Conservation (phyloP, 2,329 filamentous ascomycete species). For the Aspergillus sojae region DNA sequence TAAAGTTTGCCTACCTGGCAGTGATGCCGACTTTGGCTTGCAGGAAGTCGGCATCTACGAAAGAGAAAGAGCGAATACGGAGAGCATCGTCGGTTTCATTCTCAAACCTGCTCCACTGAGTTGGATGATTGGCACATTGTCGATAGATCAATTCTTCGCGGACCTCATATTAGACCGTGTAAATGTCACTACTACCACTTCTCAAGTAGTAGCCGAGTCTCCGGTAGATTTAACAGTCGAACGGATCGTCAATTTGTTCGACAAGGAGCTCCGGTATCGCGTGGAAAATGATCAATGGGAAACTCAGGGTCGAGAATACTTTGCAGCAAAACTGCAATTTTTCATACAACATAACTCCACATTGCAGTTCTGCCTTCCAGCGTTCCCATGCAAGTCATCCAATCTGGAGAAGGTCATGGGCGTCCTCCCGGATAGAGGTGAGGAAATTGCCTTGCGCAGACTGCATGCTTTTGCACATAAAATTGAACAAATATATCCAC, state of each 20-base stretch:
- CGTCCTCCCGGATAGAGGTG: conserved; percentile 37
- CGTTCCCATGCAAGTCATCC: conserved; percentile 47
- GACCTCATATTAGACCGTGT: background rate
- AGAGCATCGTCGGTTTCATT: background rate
- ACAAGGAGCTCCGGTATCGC: background rate
- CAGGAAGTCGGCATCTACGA: background rate
- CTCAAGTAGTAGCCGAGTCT: background rate
- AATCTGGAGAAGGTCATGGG: conserved; percentile 39
- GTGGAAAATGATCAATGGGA: background rate
- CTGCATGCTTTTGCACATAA: conserved; percentile 33
- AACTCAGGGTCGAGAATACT: background rate
- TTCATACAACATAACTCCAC: background rate
- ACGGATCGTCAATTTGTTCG: background rate
- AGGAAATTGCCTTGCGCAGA: conserved; percentile 36
- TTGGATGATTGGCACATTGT: background rate
- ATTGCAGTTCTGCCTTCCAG: conserved; percentile 37
- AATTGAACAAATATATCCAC: conserved; percentile 35
- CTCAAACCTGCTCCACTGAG: background rate
- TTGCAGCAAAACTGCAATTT: background rate
- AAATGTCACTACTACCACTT: too few relatives aligned
- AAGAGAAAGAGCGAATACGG: too few relatives aligned
- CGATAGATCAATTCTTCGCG: background rate
- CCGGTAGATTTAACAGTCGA: background rate
- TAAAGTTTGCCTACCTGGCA: background rate
- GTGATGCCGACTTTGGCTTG: background rate